Evolutionary conservation across 2,329 filamentous ascomycete genomes (phyloP).

Genomic region (Westerdykella aurantiaca): DNA sequence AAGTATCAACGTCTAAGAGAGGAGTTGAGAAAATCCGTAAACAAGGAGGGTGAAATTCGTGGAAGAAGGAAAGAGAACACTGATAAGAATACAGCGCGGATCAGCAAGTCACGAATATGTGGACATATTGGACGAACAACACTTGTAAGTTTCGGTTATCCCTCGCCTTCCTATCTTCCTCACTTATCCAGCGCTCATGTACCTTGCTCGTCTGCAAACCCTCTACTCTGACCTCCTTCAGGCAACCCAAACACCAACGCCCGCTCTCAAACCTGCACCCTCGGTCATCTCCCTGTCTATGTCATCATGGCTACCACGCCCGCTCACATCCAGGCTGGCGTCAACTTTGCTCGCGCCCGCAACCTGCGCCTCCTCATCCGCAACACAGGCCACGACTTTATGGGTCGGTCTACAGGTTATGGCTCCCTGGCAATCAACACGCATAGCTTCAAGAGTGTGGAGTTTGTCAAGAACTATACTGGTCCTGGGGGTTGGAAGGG

Average conservation of each 20-base stretch:
- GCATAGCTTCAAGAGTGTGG: slow-evolving; percentile 10
- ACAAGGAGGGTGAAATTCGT: too few relatives aligned
- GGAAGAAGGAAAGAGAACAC: too few relatives aligned
- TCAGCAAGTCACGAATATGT: slow-evolving; percentile 6
- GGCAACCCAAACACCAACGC: slow-evolving; percentile 1
- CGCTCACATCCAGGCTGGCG: slow-evolving; percentile 8
- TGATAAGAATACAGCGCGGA: slow-evolving; percentile 1
- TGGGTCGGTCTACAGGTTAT: slow-evolving; percentile 11
- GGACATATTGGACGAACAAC: slow-evolving; percentile 9
- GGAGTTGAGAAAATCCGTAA: too few relatives aligned
- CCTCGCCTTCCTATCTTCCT: neutral
- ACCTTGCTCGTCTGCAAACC: neutral
- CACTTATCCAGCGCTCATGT: neutral
- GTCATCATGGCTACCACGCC: slow-evolving; percentile 9
- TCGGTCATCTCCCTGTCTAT: slow-evolving; percentile 8
- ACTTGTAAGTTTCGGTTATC: neutral
- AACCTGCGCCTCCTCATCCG: slow-evolving; percentile 9
- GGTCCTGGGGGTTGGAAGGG: slow-evolving; percentile 8
- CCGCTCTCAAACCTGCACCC: slow-evolving; percentile 3
- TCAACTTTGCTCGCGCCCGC: slow-evolving; percentile 9
- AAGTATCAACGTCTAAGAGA: too few relatives aligned
- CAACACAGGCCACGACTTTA: slow-evolving; percentile 13
- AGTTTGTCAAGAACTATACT: slow-evolving; percentile 8
- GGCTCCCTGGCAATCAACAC: slow-evolving; percentile 14
- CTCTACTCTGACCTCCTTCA: neutral